Conservation (phyloP, 208 protist genomes). For the Acanthamoeba royreba region DNA sequence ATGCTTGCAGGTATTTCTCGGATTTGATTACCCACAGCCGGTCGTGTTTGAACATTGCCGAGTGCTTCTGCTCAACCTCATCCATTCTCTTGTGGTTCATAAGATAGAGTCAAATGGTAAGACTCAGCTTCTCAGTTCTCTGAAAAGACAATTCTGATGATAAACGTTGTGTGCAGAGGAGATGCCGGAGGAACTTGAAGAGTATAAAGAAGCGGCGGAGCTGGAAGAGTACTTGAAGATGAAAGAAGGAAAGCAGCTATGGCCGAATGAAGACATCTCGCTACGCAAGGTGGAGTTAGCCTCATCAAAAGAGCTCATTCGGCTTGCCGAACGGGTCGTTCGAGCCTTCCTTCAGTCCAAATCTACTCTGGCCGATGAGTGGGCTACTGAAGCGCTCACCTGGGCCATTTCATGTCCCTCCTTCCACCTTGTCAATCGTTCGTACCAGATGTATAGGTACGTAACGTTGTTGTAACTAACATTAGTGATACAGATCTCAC, state of each 20-base stretch:
- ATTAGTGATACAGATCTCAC: neutral
- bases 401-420: slow-evolving; percentile 37
- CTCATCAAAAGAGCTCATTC: neutral
- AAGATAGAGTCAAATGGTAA: neutral
- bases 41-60: slow-evolving; percentile 18
- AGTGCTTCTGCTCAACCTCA: slow-evolving; percentile 24
- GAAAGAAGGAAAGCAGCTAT: neutral
- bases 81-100: slow-evolving; percentile 10
- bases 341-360: neutral
- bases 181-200: neutral
- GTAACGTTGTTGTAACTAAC: neutral
- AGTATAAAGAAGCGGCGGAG: neutral
- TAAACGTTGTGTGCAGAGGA: neutral
- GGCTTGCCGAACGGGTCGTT: neutral
- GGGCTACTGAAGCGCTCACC: slow-evolving; percentile 8
- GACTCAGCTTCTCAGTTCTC: neutral
- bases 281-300: neutral
- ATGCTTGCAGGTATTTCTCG: neutral
- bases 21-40: slow-evolving; percentile 5
- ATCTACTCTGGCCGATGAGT: neutral
- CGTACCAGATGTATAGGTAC: slow-evolving; percentile 26
- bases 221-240: slow-evolving; percentile 16
- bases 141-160: neutral
- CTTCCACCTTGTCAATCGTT: slow-evolving; percentile 31
- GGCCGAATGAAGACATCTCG: slow-evolving; percentile 9